Percentiles rank a stretch among this genome's conserved stretches.
phyloP scores from a whole-genome alignment of 805 yeast species.

The Kodamaea neixiangensis region DNA sequence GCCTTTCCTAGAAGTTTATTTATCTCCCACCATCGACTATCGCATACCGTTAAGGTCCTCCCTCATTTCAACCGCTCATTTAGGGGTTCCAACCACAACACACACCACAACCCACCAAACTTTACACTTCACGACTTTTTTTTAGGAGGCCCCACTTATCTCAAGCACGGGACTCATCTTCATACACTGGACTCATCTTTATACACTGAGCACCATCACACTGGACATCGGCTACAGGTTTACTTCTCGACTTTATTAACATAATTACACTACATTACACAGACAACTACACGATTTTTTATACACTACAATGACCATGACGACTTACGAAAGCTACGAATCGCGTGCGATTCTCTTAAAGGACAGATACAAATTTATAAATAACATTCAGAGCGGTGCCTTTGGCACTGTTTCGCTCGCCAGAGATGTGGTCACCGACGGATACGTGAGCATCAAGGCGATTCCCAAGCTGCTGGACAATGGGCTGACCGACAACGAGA shows the following conservation, averaged over 20 bases:
- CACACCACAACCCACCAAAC: background rate
- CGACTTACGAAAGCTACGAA: constrained; percentile 40
- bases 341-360: constrained; percentile 32
- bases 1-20: background rate
- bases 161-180: too few relatives aligned
- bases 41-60: background rate
- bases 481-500: constrained; percentile 47
- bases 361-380: constrained; percentile 44
- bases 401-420: constrained; percentile 64
- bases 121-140: background rate
- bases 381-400: constrained; percentile 56
- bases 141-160: constrained; percentile 1
- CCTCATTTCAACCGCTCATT: background rate
- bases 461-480: constrained; percentile 47
- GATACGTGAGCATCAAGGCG: constrained; percentile 55
- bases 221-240: too few relatives aligned
- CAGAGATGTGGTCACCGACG: constrained; percentile 30
- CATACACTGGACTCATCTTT: too few relatives aligned
- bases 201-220: too few relatives aligned
- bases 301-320: constrained; percentile 6
- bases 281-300: background rate
- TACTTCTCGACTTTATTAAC: constrained; percentile 2
- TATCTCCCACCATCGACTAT: background rate
- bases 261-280: background rate
- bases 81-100: background rate